Conservation (phyloP, 2,329 filamentous ascomycete species). For the Epichloe typhina region DNA sequence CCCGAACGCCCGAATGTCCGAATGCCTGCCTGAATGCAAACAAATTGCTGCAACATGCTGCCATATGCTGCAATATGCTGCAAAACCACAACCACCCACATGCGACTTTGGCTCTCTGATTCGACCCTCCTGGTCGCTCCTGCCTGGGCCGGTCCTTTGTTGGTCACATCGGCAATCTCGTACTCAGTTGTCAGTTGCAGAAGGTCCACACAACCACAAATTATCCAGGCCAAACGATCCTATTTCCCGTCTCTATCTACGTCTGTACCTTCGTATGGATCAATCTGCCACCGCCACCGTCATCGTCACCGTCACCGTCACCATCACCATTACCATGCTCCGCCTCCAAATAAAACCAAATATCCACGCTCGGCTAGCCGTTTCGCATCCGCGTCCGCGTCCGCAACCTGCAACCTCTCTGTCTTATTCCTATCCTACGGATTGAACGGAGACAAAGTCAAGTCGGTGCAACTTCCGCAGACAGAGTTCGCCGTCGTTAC, state of each 20-base stretch:
- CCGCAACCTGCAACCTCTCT: not conserved
- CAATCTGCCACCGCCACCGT: not conserved
- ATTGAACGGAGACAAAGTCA: not conserved
- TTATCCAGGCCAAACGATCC: not conserved
- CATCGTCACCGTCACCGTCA: not conserved
- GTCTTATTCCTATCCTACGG: no score
- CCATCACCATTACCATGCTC: not conserved
- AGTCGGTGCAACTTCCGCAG: not conserved
- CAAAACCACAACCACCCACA: no score
- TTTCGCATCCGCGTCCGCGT: not conserved
- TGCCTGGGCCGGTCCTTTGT: no score
- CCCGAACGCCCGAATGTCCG: no score
- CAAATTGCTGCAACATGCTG: no score
- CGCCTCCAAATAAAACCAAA: not conserved
- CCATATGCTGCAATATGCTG: no score
- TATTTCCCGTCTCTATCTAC: not conserved
- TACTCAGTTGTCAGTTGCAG: not conserved
- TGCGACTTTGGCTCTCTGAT: no score
- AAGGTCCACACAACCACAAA: not conserved
- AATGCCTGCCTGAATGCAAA: no score
- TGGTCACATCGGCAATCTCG: no score
- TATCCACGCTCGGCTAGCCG: not conserved
- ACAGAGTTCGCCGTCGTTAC: not conserved
- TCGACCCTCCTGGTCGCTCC: no score
- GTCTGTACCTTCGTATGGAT: not conserved